phyloP scores from a whole-genome alignment of 768 basidiomycete species.

The Vararia minispora region DNA sequence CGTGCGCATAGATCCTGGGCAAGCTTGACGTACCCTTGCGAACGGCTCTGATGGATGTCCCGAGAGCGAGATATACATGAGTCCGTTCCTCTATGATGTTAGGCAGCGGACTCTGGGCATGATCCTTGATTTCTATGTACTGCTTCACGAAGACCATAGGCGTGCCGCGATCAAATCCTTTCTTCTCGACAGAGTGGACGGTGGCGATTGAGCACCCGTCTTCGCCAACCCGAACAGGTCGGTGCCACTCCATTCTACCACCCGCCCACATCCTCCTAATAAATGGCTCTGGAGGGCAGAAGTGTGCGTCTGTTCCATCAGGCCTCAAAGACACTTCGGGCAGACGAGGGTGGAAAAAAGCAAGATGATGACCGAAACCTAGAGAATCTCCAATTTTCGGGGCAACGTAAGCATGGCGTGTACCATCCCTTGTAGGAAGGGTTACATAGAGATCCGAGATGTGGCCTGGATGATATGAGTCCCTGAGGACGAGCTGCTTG shows the following conservation, averaged over 20 bases:
- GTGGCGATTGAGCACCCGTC: slow-evolving; percentile 36
- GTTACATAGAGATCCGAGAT: slow-evolving; percentile 57
- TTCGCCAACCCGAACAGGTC: slow-evolving; percentile 42
- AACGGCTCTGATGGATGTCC: too few species aligned
- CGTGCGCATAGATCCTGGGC: too few species aligned
- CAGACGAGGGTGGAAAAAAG: slow-evolving; percentile 60
- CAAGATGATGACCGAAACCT: slow-evolving; percentile 57
- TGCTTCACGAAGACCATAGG: slow-evolving; percentile 75
- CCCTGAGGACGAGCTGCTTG: slow-evolving; percentile 33
- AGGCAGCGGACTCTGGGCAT: slow-evolving; percentile 37
- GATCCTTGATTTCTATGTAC: slow-evolving; percentile 37
- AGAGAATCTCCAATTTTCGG: slow-evolving; percentile 34
- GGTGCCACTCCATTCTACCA: slow-evolving; percentile 55
- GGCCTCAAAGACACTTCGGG: slow-evolving; percentile 43
- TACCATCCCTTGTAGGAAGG: slow-evolving; percentile 62
- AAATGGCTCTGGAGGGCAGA: slow-evolving; percentile 65
- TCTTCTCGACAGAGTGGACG: slow-evolving; percentile 45
- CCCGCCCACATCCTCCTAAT: slow-evolving; percentile 77
- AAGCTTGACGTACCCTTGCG: too few species aligned
- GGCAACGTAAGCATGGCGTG: slow-evolving; percentile 24
- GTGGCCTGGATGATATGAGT: slow-evolving; percentile 43
- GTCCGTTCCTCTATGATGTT: slow-evolving; percentile 54
- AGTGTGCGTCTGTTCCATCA: slow-evolving; percentile 67
- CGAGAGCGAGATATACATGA: slow-evolving; percentile 52
- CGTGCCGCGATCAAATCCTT: slow-evolving; percentile 47